phyloP scores from a whole-genome alignment of 192 early-diverging fungal species.

The Podochytrium sp. region DNA sequence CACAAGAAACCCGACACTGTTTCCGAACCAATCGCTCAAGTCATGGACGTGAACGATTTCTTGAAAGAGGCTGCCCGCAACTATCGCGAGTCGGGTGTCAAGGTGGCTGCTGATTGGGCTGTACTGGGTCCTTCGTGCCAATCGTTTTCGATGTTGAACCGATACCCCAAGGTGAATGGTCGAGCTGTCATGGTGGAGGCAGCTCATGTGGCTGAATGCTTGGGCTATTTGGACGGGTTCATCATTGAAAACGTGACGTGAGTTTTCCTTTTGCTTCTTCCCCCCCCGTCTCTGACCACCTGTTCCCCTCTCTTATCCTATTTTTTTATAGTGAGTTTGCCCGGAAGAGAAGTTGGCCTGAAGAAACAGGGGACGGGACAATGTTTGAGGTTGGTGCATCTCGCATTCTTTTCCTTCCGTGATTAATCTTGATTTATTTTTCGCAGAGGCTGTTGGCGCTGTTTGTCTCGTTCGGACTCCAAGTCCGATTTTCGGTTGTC shows the following conservation, averaged over 20 bases:
- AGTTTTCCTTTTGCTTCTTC: not conserved
- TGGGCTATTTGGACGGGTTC: not conserved
- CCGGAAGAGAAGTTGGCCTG: not conserved
- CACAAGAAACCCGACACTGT: no score
- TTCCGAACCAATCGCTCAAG: not conserved
- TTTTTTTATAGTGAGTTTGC: conserved; percentile 13
- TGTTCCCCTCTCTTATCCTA: not conserved
- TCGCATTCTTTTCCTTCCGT: not conserved
- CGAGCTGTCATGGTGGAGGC: conserved; percentile 10
- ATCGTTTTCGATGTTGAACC: conserved; percentile 9
- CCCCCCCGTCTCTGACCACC: not conserved
- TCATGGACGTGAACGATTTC: not conserved
- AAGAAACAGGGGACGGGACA: not conserved
- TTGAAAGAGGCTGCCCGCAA: not conserved
- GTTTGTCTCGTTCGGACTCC: conserved; percentile 11
- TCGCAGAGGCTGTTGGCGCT: not conserved
- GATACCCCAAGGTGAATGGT: not conserved
- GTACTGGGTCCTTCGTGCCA: conserved; percentile 17
- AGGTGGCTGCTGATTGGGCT: not conserved
- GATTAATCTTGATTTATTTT: not conserved
- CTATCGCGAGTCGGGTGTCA: not conserved
- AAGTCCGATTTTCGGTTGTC: conserved; percentile 2
- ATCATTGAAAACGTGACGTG: conserved; percentile 24
- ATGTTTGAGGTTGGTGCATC: conserved; percentile 16
- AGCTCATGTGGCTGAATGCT: conserved; percentile 10